These are phyloP conservation scores for Agrostemma githago DNA, from an alignment of 148 eudicot species.

Conservation along the genomic window DNA sequence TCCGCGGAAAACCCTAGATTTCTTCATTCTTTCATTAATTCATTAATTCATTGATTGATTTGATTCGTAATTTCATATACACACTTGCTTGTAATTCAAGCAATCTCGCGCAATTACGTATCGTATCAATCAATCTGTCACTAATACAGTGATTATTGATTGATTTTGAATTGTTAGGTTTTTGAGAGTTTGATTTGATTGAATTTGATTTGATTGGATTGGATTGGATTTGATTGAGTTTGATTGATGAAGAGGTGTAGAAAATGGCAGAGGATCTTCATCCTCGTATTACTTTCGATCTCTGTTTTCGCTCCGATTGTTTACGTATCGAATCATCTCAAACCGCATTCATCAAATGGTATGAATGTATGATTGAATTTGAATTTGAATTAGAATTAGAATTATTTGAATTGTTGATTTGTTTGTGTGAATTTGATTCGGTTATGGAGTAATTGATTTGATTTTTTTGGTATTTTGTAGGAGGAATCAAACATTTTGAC, in stretches of 20 bases:
- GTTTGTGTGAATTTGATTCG: background rate
- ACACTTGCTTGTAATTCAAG: background rate
- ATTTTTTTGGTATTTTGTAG: slow-evolving; percentile 17
- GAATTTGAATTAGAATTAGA: background rate
- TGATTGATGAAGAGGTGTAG: slow-evolving; percentile 56
- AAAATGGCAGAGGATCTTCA: slow-evolving; percentile 75
- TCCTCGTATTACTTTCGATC: slow-evolving; percentile 73
- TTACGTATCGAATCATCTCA: slow-evolving; percentile 45
- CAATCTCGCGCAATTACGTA: background rate
- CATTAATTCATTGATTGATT: background rate
- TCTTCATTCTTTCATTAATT: too few relatives aligned
- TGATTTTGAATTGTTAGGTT: background rate
- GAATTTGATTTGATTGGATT: background rate
- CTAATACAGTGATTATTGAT: background rate
- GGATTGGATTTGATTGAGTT: background rate
- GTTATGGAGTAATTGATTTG: background rate
- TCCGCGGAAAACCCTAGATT: slow-evolving; percentile 28
- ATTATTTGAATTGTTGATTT: background rate
- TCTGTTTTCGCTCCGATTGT: slow-evolving; percentile 62
- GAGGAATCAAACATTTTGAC: slow-evolving; percentile 40
- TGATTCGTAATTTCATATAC: too few relatives aligned
- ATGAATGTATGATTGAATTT: background rate
- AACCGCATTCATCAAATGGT: slow-evolving; percentile 48
- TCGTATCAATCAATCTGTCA: background rate
- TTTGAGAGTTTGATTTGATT: background rate